Conservation (phyloP, 2,329 filamentous ascomycete species). For the Pseudophaeomoniella oleicola region DNA sequence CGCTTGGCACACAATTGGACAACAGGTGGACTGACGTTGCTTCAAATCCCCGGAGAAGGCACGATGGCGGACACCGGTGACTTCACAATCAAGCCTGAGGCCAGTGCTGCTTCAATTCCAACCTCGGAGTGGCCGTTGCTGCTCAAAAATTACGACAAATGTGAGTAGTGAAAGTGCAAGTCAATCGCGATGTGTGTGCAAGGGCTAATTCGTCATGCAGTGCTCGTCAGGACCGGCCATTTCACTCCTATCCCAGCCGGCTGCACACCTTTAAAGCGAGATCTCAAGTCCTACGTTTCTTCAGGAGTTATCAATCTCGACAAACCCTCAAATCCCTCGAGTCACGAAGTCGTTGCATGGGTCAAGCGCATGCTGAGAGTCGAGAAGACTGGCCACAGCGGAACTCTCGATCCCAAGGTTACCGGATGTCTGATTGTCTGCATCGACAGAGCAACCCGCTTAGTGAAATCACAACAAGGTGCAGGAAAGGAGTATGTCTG, state of each 20-base stretch:
- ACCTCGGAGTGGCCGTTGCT: conserved; percentile 86
- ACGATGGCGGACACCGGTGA: conserved; percentile 32
- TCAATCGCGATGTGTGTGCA: neutral
- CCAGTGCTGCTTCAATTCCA: conserved; percentile 60
- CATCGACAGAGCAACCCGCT: conserved; percentile 88
- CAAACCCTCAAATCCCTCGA: conserved; percentile 94
- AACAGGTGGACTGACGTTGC: too few species aligned
- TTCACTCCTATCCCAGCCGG: conserved; percentile 94
- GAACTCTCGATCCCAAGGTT: conserved; percentile 95
- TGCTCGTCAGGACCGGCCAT: conserved; percentile 85
- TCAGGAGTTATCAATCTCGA: conserved; percentile 97
- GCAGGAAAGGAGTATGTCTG: conserved; percentile 98
- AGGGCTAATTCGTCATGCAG: conserved; percentile 28
- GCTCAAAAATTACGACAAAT: conserved; percentile 88
- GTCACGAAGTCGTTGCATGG: conserved; percentile 98
- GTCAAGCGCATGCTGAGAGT: conserved; percentile 91
- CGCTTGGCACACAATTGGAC: too few species aligned
- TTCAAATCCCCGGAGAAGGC: neutral
- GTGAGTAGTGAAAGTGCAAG: conserved; percentile 38
- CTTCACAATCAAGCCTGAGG: conserved; percentile 85
- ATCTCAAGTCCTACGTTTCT: conserved; percentile 92
- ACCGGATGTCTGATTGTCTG: conserved; percentile 91
- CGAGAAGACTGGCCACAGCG: conserved; percentile 96
- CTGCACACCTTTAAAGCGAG: conserved; percentile 79
- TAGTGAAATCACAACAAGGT: conserved; percentile 97